phyloP scores from a whole-genome alignment of 2,329 filamentous ascomycete species.

The Nakataea oryzae region DNA sequence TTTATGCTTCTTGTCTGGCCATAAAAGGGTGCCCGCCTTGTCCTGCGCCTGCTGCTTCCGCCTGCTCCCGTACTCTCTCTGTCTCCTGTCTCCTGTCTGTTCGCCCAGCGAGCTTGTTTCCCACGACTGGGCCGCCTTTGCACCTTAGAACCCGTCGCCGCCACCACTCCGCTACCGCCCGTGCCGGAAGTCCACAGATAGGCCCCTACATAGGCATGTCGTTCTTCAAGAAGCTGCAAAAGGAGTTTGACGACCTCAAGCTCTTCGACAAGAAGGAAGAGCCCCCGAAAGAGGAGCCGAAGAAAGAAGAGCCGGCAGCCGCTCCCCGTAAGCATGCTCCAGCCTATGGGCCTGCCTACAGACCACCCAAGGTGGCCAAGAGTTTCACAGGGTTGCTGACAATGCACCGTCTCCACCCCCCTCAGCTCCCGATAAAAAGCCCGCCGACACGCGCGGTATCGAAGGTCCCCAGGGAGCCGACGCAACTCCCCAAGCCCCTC shows the following conservation, averaged over 20 bases:
- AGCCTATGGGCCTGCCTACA: background rate
- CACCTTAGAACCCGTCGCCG: background rate
- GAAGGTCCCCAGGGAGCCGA: background rate
- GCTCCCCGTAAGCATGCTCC: background rate
- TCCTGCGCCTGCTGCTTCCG: background rate
- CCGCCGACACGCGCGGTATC: background rate
- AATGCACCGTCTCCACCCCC: background rate
- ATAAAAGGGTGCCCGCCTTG: background rate
- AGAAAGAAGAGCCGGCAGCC: background rate
- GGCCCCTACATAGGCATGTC: background rate
- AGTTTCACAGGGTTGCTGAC: background rate
- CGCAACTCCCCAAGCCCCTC: background rate
- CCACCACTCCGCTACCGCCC: background rate
- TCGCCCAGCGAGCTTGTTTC: background rate
- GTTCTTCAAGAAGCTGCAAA: constrained; percentile 5
- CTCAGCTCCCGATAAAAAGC: background rate
- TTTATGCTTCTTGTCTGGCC: background rate
- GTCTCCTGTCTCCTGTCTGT: background rate
- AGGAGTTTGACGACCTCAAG: constrained; percentile 3
- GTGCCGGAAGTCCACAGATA: too few relatives aligned
- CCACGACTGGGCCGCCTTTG: background rate
- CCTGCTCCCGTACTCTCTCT: background rate
- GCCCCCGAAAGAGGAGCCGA: background rate
- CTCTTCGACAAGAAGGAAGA: constrained; percentile 2
- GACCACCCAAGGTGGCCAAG: background rate